These are phyloP conservation scores for Alloascoidea africana DNA, from an alignment of 805 yeast genomes.

Conservation along the genomic window DNA sequence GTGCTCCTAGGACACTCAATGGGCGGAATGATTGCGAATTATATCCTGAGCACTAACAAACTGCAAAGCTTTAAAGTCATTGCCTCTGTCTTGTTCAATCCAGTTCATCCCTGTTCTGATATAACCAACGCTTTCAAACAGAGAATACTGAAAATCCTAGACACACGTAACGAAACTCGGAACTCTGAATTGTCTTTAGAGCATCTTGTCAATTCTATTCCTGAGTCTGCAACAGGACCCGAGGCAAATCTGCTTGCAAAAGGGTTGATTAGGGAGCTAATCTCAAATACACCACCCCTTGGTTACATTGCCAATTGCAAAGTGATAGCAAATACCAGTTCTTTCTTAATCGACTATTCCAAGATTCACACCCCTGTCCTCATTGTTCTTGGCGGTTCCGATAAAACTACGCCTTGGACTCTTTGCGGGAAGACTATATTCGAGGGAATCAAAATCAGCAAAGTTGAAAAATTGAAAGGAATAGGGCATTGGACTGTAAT, in stretches of 20 bases:
- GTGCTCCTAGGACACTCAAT: background rate
- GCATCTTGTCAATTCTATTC: background rate
- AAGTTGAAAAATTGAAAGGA: background rate
- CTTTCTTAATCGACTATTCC: background rate
- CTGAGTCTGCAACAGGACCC: background rate
- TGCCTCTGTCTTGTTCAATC: background rate
- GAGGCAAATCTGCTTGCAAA: background rate
- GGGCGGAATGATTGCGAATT: background rate
- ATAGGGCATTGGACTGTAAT: background rate
- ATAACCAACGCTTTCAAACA: background rate
- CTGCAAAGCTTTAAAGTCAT: background rate
- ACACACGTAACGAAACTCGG: background rate
- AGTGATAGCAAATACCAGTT: constrained; percentile 1
- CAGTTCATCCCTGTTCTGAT: constrained; percentile 1
- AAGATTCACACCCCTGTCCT: background rate
- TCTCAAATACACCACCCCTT: background rate
- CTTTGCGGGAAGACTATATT: background rate
- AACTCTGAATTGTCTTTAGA: background rate
- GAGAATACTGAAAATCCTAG: background rate
- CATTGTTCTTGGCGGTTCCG: background rate
- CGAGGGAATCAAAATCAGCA: background rate
- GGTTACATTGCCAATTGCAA: constrained; percentile 1
- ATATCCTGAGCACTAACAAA: background rate
- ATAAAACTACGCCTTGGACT: background rate
- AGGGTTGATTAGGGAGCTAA: constrained; percentile 1